phyloP scores from a whole-genome alignment of 345 rosid genomes.

The Eucalyptus tenuipes region DNA sequence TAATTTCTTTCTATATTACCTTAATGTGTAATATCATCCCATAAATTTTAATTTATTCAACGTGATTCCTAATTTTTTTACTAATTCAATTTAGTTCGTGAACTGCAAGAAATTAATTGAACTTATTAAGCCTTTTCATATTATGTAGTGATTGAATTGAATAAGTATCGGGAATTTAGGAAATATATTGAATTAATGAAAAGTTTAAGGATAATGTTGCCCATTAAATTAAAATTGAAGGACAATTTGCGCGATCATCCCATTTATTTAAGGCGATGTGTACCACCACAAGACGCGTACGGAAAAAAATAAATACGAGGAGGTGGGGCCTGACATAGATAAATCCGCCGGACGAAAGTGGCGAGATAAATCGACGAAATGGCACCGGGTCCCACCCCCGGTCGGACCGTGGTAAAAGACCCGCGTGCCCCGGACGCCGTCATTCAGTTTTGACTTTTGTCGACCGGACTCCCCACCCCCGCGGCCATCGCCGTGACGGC shows the following conservation, averaged over 20 bases:
- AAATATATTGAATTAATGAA: no score
- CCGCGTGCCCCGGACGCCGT: conserved; percentile 15
- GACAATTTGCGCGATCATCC: neutral
- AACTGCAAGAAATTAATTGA: no score
- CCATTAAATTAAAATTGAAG: no score
- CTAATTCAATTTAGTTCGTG: no score
- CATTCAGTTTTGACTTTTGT: neutral
- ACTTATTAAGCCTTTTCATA: no score
- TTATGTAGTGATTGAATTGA: no score
- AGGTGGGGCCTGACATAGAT: neutral
- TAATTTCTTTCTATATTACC: no score
- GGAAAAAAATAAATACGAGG: neutral
- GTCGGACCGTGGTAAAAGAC: neutral
- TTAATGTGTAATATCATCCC: neutral
- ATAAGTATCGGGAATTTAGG: no score
- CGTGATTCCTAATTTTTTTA: rapidly evolving
- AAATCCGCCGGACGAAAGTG: neutral
- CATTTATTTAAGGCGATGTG: neutral
- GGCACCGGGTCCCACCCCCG: neutral
- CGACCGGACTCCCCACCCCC: neutral
- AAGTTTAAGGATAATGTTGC: no score
- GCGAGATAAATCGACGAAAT: neutral
- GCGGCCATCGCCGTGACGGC: neutral
- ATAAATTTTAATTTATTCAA: neutral
- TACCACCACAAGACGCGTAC: neutral